phyloP scores from a whole-genome alignment of 2,329 filamentous ascomycete genomes.

The Endocalyx cinctus region DNA sequence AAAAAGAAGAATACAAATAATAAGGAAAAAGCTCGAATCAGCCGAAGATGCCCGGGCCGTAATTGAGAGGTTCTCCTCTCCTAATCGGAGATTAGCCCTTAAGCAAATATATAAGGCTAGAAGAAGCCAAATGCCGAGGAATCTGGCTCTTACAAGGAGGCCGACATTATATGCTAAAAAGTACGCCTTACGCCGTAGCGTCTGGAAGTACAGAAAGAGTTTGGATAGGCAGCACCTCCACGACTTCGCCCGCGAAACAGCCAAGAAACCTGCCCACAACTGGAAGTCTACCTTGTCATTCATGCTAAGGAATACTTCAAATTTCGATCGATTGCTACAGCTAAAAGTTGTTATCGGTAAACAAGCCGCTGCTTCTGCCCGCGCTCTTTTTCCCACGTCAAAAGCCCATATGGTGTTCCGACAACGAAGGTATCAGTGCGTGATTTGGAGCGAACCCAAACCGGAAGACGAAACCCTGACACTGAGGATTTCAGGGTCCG shows the following conservation, averaged over 20 bases:
- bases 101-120: slow-evolving; percentile 10
- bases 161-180: slow-evolving; percentile 10
- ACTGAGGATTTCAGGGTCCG: slow-evolving; percentile 21
- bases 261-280: slow-evolving; percentile 5
- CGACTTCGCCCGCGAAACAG: slow-evolving; percentile 7
- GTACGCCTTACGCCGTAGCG: slow-evolving; percentile 9
- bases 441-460: slow-evolving; percentile 16
- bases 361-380: slow-evolving; percentile 17
- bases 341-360: slow-evolving; percentile 23
- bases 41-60: too few relatives aligned
- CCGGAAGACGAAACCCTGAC: slow-evolving; percentile 12
- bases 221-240: slow-evolving; percentile 14
- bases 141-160: slow-evolving; percentile 11
- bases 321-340: slow-evolving; percentile 16
- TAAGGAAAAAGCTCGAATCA: too few relatives aligned
- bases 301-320: slow-evolving; percentile 21
- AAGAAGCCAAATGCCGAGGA: slow-evolving; percentile 3
- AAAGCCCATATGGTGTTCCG: slow-evolving; percentile 20
- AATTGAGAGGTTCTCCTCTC: too few relatives aligned
- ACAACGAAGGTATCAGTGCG: slow-evolving; percentile 17
- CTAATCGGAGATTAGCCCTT: slow-evolving; percentile 6
- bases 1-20: too few relatives aligned
- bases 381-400: slow-evolving; percentile 12
- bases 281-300: slow-evolving; percentile 18
- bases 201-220: slow-evolving; percentile 16